Evolutionary conservation across 345 rosid genomes (phyloP).

Genomic region (Eucalyptus curtisii): DNA sequence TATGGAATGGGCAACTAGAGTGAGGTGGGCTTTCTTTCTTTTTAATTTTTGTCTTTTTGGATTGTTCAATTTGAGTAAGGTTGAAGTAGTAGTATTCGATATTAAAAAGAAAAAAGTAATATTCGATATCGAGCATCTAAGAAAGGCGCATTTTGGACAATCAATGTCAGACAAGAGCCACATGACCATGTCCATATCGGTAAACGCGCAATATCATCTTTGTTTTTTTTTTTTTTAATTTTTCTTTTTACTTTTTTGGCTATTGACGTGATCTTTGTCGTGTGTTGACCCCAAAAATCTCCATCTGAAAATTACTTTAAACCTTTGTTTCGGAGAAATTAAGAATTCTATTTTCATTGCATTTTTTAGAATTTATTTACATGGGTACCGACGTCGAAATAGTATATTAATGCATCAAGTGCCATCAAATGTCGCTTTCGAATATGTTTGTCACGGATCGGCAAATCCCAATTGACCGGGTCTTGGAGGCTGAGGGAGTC

Average conservation of each 20-base stretch:
- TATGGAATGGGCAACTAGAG: neutral
- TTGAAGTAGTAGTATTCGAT: neutral
- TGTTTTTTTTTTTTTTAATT: neutral
- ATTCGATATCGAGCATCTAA: fast-evolving
- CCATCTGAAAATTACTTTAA: too few species aligned
- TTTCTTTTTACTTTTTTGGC: fast-evolving
- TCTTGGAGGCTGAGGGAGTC: neutral
- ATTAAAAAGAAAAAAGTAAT: neutral
- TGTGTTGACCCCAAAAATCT: too few species aligned
- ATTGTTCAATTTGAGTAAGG: neutral
- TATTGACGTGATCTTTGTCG: neutral
- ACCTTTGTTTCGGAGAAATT: neutral
- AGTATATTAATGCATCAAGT: fast-evolving
- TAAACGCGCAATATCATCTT: fast-evolving
- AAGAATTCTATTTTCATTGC: neutral
- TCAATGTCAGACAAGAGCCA: neutral
- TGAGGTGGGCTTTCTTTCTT: neutral
- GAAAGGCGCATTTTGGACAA: neutral
- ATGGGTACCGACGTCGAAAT: neutral
- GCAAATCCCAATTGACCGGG: neutral
- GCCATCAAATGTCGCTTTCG: neutral
- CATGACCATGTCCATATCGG: neutral
- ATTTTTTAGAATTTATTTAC: neutral
- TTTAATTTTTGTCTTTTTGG: neutral
- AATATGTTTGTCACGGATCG: neutral